Evolutionary conservation across 2,329 filamentous ascomycete species (phyloP), one percentile per base, ranked within the genome.

Genomic region (Colletotrichum destructivum): DNA sequence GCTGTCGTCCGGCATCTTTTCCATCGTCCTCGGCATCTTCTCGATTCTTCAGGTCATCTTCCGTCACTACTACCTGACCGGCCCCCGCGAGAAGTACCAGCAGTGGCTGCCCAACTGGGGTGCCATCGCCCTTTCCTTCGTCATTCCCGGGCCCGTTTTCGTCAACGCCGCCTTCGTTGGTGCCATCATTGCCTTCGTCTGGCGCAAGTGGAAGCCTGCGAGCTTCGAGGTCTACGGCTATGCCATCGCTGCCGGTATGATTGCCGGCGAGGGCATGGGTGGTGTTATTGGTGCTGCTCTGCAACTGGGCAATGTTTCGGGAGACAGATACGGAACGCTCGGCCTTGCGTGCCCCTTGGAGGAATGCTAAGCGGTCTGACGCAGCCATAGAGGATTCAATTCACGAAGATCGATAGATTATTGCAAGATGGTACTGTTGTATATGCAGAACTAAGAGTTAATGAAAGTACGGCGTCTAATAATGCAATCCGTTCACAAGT

Each of bases 251-350:
- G 87, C 88, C 42, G 89, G 89, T 57, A 82, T 90, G 73, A 91
- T 91, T 77, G 89, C 89, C 4, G 89, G 89, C 6, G 89, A 91
- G 80, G 89, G 89, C 66, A 86, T 91, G 65, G 89, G 89, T 44
- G 89, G 89, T 74, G 88, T 91, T n/a, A 77, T 91, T 18, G 69
- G 70, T 38, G 73, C 71, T 16, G 72, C 74, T 11, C 74, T 82
- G 47, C 78, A 82, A 69, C 77, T 82, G 21, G 76, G 74, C 23
- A 77, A 78, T 15, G 79, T 82, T 18, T 79, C 78, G 15, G 78
- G 80, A 3, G 79, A 81, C 46, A 57, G 78, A 13, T 77, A 77
- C 18, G 81, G 80, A 26, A 80, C 80, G 13, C 77, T 67, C 7
- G 64, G 64, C 38, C 73, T 76, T 44, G 81, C 78, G 13, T 82